These are phyloP conservation scores for Aureobasidium sp. DNA, from an alignment of 2,329 filamentous ascomycete genomes.

Conservation along the genomic window DNA sequence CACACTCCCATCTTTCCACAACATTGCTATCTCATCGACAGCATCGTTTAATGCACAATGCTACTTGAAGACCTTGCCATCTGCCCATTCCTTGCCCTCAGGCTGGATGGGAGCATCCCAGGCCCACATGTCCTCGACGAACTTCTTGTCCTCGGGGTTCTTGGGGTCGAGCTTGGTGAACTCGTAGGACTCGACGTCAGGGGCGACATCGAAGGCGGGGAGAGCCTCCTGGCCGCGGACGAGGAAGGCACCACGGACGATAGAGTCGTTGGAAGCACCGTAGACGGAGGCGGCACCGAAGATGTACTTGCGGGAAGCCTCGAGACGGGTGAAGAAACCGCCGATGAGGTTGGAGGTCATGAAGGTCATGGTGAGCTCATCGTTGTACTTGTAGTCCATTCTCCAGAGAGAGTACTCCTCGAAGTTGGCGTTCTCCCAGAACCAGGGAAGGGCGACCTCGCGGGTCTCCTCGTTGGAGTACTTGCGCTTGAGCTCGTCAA, in stretches of 20 bases:
- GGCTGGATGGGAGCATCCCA: conserved; percentile 81
- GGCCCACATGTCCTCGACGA: conserved; percentile 79
- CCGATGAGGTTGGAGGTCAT: conserved; percentile 98
- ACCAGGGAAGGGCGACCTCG: conserved; percentile 81
- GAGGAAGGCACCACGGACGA: conserved; percentile 90
- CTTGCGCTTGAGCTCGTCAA: conserved; percentile 98
- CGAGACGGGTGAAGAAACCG: conserved; percentile 95
- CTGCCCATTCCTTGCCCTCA: conserved; percentile 83
- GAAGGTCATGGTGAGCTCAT: conserved; percentile 94
- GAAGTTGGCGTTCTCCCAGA: conserved; percentile 94
- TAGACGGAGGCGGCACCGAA: conserved; percentile 89
- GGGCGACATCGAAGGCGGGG: conserved; percentile 91
- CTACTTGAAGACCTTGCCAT: conserved; percentile 56
- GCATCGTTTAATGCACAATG: too few species aligned
- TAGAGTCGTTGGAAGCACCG: conserved; percentile 77
- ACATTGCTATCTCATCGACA: not conserved
- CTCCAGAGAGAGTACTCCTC: conserved; percentile 95
- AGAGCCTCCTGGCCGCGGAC: conserved; percentile 82
- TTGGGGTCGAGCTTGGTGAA: conserved; percentile 93
- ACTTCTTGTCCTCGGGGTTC: conserved; percentile 77
- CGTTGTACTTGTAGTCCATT: conserved; percentile 97
- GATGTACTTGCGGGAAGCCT: conserved; percentile 95
- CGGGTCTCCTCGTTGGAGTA: conserved; percentile 94
- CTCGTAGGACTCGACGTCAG: conserved; percentile 92
- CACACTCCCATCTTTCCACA: too few species aligned